phyloP scores from a whole-genome alignment of 305 asterid genomes.

The Caryopteris hybrid region DNA sequence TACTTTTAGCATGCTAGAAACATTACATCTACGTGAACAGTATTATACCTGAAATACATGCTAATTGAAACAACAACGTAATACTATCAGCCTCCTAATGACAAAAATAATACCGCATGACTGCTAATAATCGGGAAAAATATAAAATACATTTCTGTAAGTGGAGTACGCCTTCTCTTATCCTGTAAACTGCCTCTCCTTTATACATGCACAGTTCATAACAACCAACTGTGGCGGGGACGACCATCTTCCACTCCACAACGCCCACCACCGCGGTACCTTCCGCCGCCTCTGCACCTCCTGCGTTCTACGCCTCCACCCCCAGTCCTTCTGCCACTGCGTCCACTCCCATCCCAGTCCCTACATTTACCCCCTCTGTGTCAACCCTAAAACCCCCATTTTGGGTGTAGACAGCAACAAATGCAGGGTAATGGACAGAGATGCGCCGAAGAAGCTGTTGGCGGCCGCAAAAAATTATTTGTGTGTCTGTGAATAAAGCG shows the following conservation, averaged over 20 bases:
- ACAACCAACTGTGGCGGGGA: slow-evolving; percentile 50
- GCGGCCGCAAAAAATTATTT: slow-evolving; percentile 72
- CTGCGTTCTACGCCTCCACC: slow-evolving; percentile 82
- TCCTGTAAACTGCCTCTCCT: no score
- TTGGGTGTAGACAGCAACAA: slow-evolving; percentile 35
- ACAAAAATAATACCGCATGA: no score
- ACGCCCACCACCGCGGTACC: slow-evolving; percentile 56
- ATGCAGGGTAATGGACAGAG: slow-evolving; percentile 50
- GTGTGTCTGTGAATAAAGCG: slow-evolving; percentile 53
- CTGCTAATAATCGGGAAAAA: no score
- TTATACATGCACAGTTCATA: no score
- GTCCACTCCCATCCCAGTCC: slow-evolving; percentile 36
- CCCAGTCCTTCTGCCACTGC: slow-evolving; percentile 73
- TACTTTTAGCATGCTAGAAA: no score
- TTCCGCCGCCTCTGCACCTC: slow-evolving; percentile 76
- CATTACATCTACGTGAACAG: no score
- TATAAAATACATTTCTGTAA: no score
- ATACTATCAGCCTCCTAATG: no score
- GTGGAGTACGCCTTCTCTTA: no score
- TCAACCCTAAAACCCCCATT: slow-evolving; percentile 42
- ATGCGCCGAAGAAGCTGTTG: slow-evolving; percentile 49
- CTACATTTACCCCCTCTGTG: slow-evolving; percentile 71
- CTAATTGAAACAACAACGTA: no score
- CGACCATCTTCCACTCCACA: slow-evolving; percentile 66
- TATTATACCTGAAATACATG: no score